These are phyloP conservation scores for Leccinum incarnatum DNA, from an alignment of 768 basidiomycete species.

Conservation along the genomic window DNA sequence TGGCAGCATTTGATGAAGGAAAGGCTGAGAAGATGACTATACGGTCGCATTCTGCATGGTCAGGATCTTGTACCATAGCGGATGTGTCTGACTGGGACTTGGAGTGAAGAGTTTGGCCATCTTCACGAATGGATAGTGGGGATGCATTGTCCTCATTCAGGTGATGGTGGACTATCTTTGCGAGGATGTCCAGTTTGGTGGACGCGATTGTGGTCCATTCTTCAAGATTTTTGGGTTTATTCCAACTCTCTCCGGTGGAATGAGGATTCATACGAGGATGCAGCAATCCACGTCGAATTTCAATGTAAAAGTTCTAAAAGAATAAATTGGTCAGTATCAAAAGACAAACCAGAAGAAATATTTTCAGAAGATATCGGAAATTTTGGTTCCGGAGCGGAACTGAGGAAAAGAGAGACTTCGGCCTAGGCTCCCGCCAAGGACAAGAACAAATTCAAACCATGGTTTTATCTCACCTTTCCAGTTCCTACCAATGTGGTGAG, in stretches of 20 bases:
- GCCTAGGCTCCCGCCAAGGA: no score
- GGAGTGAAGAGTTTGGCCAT: neutral
- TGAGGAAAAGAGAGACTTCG: no score
- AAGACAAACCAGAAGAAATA: no score
- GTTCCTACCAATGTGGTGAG: no score
- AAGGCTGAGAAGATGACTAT: neutral
- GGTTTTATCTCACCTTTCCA: no score
- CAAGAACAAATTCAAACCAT: no score
- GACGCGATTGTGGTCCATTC: neutral
- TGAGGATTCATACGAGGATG: constrained; percentile 4
- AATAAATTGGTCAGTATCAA: no score
- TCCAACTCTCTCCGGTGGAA: neutral
- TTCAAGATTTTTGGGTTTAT: neutral
- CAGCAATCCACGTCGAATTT: neutral
- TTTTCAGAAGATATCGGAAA: no score
- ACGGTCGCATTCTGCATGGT: neutral
- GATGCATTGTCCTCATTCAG: neutral
- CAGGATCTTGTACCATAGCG: no score
- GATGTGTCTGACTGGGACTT: no score
- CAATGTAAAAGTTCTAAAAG: neutral
- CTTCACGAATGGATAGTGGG: neutral
- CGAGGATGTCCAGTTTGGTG: neutral
- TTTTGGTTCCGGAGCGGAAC: neutral
- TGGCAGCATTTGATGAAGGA: neutral
- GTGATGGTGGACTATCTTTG: neutral